Conservation (phyloP, 441 rosid species). For the Mallotus repandus region DNA sequence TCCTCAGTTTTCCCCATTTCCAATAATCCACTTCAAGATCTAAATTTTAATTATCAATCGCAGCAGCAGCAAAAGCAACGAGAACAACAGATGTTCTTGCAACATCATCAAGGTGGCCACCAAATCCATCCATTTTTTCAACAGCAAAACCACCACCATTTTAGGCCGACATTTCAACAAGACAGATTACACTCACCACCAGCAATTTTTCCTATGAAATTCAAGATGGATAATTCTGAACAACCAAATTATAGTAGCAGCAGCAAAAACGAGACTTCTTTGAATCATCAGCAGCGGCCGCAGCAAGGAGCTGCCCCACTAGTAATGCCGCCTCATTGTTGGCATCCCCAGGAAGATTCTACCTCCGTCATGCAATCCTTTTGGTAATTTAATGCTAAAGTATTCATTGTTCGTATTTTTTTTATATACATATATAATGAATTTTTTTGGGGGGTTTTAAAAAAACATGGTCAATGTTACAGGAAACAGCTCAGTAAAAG, state of each 20-base stretch:
- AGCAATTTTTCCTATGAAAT: constrained; percentile 24
- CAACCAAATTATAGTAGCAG: constrained; percentile 17
- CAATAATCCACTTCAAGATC: constrained; percentile 12
- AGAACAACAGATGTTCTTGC: constrained; percentile 11
- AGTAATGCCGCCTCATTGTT: constrained; percentile 27
- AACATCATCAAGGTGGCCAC: not conserved
- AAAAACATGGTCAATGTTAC: not conserved
- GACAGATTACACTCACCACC: constrained; percentile 18
- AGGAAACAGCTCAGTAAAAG: constrained; percentile 31
- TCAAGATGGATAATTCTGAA: constrained; percentile 37
- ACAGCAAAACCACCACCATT: constrained; percentile 7
- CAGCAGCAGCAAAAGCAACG: constrained; percentile 6
- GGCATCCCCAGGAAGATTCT: constrained; percentile 36
- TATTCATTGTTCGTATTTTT: not conserved
- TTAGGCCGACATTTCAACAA: constrained; percentile 25
- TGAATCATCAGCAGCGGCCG: not conserved
- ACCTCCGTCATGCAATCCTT: constrained; percentile 31
- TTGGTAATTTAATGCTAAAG: constrained; percentile 33
- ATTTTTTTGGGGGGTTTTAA: no score
- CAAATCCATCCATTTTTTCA: no score
- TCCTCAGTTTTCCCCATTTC: constrained; percentile 22
- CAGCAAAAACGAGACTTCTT: not conserved
- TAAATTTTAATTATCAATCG: constrained; percentile 7
- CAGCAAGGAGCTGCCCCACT: constrained; percentile 6
- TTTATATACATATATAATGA: not conserved